Conservation (phyloP, 768 basidiomycete genomes). For the Rhizopogon vesiculosus region DNA sequence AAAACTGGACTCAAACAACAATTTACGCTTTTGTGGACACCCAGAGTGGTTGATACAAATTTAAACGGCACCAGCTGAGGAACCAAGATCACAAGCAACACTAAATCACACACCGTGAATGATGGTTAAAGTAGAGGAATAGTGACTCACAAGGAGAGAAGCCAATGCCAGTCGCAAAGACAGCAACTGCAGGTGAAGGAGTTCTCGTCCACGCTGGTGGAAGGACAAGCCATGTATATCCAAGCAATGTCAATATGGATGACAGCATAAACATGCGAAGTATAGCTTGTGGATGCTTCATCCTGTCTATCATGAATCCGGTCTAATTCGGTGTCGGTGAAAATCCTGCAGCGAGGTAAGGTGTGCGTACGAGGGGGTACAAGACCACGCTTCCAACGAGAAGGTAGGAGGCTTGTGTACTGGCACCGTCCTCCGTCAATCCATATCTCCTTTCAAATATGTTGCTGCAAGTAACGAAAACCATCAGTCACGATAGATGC, state of each 20-base stretch:
- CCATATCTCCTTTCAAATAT: constrained; percentile 66
- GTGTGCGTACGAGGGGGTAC: constrained; percentile 57
- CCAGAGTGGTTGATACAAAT: constrained; percentile 75
- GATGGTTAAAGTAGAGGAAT: not conserved
- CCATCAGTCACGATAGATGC: not conserved
- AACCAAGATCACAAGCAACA: constrained; percentile 70
- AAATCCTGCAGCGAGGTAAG: not conserved
- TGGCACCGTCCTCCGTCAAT: constrained; percentile 55
- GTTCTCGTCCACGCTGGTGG: constrained; percentile 54
- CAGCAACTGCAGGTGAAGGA: constrained; percentile 55
- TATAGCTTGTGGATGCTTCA: constrained; percentile 53
- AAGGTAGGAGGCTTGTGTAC: constrained; percentile 64
- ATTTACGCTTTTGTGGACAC: constrained; percentile 73
- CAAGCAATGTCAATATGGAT: constrained; percentile 52
- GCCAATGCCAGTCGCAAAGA: constrained; percentile 67
- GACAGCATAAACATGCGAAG: constrained; percentile 55
- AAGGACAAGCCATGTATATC: constrained; percentile 63
- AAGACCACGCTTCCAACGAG: constrained; percentile 64
- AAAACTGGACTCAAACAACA: not conserved
- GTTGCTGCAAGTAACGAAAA: constrained; percentile 40
- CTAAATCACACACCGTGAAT: constrained; percentile 28
- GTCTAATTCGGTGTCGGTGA: constrained; percentile 32
- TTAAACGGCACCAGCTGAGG: constrained; percentile 65
- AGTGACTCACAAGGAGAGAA: constrained; percentile 55
- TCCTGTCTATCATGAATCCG: constrained; percentile 60